Evolutionary conservation across 1,284 basidiomycete species (phyloP).

Genomic region (Cerioporus squamosus): DNA sequence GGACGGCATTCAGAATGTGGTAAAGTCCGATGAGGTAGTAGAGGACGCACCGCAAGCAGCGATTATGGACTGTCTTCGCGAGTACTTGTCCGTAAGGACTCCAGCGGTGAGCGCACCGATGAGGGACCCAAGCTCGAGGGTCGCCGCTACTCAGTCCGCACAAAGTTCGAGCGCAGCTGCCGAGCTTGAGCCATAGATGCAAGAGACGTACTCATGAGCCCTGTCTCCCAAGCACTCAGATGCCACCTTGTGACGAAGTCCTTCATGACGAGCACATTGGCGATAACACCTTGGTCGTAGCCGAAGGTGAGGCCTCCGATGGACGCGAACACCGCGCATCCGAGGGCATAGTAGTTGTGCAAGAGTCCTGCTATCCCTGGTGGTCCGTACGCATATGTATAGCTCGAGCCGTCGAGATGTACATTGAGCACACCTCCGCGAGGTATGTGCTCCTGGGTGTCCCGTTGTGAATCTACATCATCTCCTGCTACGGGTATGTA

Average conservation of each 20-base stretch:
- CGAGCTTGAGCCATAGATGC: background rate
- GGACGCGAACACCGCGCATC: conserved; percentile 73
- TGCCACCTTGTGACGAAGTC: conserved; percentile 72
- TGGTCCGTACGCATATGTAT: conserved; percentile 73
- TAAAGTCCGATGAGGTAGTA: background rate
- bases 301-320: conserved; percentile 83
- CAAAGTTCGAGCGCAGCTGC: background rate
- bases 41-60: conserved; percentile 61
- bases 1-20: background rate
- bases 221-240: conserved; percentile 71
- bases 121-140: conserved; percentile 77
- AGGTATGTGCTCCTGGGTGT: background rate
- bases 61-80: conserved; percentile 69
- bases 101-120: conserved; percentile 72
- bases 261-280: conserved; percentile 83
- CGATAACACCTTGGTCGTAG: conserved; percentile 58
- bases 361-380: conserved; percentile 63
- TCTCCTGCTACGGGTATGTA: conserved; percentile 18
- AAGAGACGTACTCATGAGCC: conserved; percentile 66
- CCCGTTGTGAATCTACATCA: background rate
- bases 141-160: conserved; percentile 55
- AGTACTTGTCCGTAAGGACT: conserved; percentile 66
- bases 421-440: conserved; percentile 37
- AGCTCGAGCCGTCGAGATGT: conserved; percentile 37
- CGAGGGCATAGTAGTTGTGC: conserved; percentile 62